A percentile compares a stretch with the other conserved stretches of the same genome.
Conservation (phyloP, 768 basidiomycete genomes). For the Rhodosporidiobolus odoratus region DNA sequence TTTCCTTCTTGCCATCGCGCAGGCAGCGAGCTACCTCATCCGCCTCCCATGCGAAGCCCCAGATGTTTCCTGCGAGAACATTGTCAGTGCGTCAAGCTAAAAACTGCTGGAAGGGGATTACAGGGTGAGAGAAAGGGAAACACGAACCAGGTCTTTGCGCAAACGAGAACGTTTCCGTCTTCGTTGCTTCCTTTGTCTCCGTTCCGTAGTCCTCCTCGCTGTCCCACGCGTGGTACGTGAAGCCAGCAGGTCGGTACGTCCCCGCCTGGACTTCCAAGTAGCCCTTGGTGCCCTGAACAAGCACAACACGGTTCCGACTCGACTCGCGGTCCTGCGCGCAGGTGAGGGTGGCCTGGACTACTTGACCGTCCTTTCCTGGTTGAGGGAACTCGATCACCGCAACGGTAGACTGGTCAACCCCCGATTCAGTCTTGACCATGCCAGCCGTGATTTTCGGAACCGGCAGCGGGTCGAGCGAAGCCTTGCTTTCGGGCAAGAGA, state of each 20-base stretch:
- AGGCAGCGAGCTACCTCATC: constrained; percentile 40
- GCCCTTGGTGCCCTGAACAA: constrained; percentile 19
- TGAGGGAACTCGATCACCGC: constrained; percentile 27
- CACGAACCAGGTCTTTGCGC: constrained; percentile 20
- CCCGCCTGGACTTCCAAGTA: constrained; percentile 27
- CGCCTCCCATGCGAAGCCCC: constrained; percentile 40
- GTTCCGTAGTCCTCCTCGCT: background rate
- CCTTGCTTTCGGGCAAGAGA: background rate
- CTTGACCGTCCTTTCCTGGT: background rate
- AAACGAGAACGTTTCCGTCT: constrained; percentile 26
- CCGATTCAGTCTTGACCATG: constrained; percentile 18
- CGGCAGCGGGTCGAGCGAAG: background rate
- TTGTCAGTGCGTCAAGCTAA: background rate
- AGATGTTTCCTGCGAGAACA: constrained; percentile 8
- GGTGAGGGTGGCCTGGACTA: constrained; percentile 29
- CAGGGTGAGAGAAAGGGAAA: background rate
- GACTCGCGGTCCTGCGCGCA: constrained; percentile 16
- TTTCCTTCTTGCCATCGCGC: constrained; percentile 36
- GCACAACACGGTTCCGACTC: background rate
- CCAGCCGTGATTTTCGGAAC: constrained; percentile 12
- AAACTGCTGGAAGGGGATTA: background rate
- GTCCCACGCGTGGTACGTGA: constrained; percentile 16
- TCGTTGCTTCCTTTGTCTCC: constrained; percentile 26
- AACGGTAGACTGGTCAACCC: constrained; percentile 27
- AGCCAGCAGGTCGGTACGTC: constrained; percentile 20